Evolutionary conservation across 1,284 basidiomycete species (phyloP), one percentile per base, ranked within the genome.

Genomic region (Papiliotrema fonsecae): DNA sequence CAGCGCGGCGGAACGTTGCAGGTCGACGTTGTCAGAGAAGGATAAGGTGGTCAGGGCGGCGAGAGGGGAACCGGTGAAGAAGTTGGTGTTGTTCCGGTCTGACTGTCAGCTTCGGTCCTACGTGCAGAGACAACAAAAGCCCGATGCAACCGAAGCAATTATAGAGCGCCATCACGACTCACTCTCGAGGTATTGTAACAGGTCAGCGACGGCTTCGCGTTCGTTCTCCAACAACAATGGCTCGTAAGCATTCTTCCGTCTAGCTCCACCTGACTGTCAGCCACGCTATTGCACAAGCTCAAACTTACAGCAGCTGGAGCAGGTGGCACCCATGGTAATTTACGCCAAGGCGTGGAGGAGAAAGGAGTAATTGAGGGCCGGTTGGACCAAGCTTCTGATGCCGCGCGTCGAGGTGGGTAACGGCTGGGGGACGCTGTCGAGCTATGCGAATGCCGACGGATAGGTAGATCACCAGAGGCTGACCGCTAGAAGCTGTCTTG

Each of bases 11-110:
- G 91, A 96, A 43, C 96, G 84, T 77, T 99, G 96, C 31, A 99
- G 80, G 76, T 98, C 96, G 64, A 99, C 96, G 77, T 99, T 99
- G 78, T 98, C 96, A 28, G 89, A 93, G 78, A 97, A 99, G 14
- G 92, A 97, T 57, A 99, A 85, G 52, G 92, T 98, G 13, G 93
- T 97, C 54, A 98, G 79, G 38, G 96, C 92, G 47, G 85, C 82
- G 49, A 99, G 83, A 18, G 96, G 94, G 24, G 87, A 86, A 46
- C 92, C 92, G 48, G 82, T 80, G 77, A 96, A 97, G 81, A 96
- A 96, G 77, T 96, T 94, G 73, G 92, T 96, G 4, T 88, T 91
- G 10, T 87, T 86, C 61, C 91, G 88, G 80, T 97, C 91, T 96
- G 69, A 30, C 42, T 18, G 26, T 31, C 6, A 47, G 34, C 25